Base-by-base conservation (phyloP, 2,329 filamentous ascomycete species). In the Ambrosiella xylebori region DNA sequence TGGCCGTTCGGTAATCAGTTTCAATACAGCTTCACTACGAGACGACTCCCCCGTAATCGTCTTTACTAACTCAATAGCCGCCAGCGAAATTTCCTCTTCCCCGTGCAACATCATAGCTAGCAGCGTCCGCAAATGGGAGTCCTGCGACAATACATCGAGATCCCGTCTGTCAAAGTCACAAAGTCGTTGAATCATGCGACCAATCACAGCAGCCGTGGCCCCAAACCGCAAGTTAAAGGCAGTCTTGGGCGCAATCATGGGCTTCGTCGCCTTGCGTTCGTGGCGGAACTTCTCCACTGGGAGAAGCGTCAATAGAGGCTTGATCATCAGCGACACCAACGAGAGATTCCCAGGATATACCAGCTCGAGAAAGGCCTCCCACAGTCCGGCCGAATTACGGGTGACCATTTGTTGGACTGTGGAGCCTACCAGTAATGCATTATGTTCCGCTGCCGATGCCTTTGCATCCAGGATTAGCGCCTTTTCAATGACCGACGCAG, bases 41-140 rank as follows among this genome's bases (percentile, higher is more conserved):
- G 71, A 72, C 39, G 73, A 67, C 67, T 94, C 81, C 7, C 79
- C 79, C 40, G 87, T 93, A 64, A 91, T 80, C 40, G 81, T 81
- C 69, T 95, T 95, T 63, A 97, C 78, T 36, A 97, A 73, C 63
- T 89, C 85, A 6, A 90, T 79, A 1, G 86, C 84, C 13, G 87
- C 85, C 66, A 90, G 84, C 61, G 88, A 88, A 39, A 93, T 83
- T 59, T 82, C 78, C 58, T 85, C 75, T 63, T 94, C 84, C 13
- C 88, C 86, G 49, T 89, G 89, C 58, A 96, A 82, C 6, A 96
- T 79, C 15, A 88, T 78, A 3, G 85, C 84, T 51, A 95, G 81
- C 47, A 95, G 76, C 41, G 86, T 81, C 63, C 84, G 81, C 61
- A 85, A 6, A 83, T 81, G 73, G 17, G 79, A 76, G 59, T 84